Conservation (phyloP, 352 stramenopile genomes). For the Phytophthora rubi region DNA sequence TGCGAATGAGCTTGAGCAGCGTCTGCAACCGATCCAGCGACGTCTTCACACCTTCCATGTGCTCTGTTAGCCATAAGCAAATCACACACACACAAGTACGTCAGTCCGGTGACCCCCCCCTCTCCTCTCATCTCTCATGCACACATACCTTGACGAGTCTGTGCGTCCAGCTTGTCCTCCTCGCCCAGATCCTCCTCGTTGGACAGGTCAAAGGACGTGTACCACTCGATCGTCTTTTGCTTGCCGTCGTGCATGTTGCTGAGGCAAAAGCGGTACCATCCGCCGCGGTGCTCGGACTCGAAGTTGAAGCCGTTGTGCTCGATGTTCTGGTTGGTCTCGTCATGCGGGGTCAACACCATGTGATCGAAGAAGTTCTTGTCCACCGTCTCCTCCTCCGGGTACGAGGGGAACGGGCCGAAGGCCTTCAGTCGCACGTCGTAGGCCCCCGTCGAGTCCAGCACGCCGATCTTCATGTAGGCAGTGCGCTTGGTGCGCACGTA, state of each 20-base stretch:
- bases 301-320: slow-evolving; percentile 90
- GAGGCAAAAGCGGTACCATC: slow-evolving; percentile 89
- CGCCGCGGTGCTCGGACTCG: slow-evolving; percentile 81
- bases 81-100: slow-evolving; percentile 4
- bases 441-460: slow-evolving; percentile 69
- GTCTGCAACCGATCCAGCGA: slow-evolving; percentile 68
- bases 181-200: slow-evolving; percentile 77
- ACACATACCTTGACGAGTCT: slow-evolving; percentile 66
- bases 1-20: slow-evolving; percentile 74
- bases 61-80: slow-evolving; percentile 46
- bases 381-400: slow-evolving; percentile 53
- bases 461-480: slow-evolving; percentile 82
- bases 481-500: slow-evolving; percentile 88
- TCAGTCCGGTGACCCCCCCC: not conserved
- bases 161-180: slow-evolving; percentile 75
- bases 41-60: slow-evolving; percentile 70
- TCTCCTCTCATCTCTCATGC: not conserved
- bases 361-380: slow-evolving; percentile 83
- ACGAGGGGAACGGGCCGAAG: slow-evolving; percentile 66
- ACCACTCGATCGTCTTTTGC: slow-evolving; percentile 80
- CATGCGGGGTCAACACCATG: slow-evolving; percentile 64
- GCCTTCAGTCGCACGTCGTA: slow-evolving; percentile 84
- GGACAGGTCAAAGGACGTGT: slow-evolving; percentile 81
- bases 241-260: slow-evolving; percentile 78
- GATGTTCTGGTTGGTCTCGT: slow-evolving; percentile 74